A percentile compares a stretch with the other conserved stretches of the same genome.
These are phyloP conservation scores for Tubosaeta sp. DNA, from an alignment of 768 basidiomycete genomes.

Conservation along the genomic window DNA sequence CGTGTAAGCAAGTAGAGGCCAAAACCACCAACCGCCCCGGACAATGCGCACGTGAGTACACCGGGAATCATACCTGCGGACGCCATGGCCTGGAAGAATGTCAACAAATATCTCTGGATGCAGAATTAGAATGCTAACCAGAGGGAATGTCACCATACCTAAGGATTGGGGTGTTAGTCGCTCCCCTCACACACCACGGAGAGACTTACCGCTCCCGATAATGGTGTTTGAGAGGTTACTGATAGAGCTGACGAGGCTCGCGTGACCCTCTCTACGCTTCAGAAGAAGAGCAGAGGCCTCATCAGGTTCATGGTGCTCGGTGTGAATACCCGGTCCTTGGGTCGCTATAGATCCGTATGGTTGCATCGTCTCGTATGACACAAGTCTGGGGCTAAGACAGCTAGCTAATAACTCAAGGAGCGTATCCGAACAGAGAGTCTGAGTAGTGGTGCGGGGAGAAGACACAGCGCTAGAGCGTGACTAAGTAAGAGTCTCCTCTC, in stretches of 20 bases:
- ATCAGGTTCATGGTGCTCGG: slow-evolving; percentile 22
- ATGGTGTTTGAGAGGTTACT: slow-evolving; percentile 88
- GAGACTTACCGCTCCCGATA: slow-evolving; percentile 74
- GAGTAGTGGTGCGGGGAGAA: neutral
- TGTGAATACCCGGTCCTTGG: slow-evolving; percentile 24
- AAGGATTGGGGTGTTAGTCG: neutral
- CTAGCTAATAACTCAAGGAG: neutral
- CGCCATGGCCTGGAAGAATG: slow-evolving; percentile 72
- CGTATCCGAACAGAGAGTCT: neutral
- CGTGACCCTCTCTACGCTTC: slow-evolving; percentile 56
- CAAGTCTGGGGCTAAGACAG: slow-evolving; percentile 1
- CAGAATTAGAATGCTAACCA: slow-evolving; percentile 42
- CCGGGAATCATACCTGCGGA: slow-evolving; percentile 89
- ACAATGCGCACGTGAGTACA: slow-evolving; percentile 80
- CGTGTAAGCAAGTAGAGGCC: slow-evolving; percentile 86
- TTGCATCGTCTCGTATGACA: slow-evolving; percentile 59
- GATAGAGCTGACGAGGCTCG: slow-evolving; percentile 61
- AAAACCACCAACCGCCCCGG: slow-evolving; percentile 70
- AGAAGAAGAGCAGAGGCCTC: slow-evolving; percentile 60
- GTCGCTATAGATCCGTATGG: slow-evolving; percentile 58
- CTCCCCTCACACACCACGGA: neutral
- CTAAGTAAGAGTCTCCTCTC: too few species aligned
- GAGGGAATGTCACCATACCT: slow-evolving; percentile 88
- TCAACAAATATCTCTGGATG: neutral
- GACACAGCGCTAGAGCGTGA: neutral